These are phyloP conservation scores for Chlorella variabilis DNA, from an alignment of 163 green algal genomes.

Conservation along the genomic window DNA sequence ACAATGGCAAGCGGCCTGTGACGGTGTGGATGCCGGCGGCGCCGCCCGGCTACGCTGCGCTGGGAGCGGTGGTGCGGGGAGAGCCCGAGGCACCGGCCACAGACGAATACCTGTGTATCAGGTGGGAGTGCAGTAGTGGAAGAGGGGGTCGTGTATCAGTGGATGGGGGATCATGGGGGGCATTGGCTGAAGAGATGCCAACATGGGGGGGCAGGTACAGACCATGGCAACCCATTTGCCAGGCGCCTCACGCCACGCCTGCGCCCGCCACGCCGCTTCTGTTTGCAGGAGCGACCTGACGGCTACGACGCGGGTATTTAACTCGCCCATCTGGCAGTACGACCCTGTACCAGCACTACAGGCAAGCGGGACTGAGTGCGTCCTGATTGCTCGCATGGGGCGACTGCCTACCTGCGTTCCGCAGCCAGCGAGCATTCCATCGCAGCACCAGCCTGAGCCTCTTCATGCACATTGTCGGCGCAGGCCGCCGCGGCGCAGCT, in stretches of 20 bases:
- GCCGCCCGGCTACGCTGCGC: constrained; percentile 70
- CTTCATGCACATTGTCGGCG: background rate
- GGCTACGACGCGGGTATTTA: constrained; percentile 39
- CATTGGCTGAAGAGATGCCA: too few species aligned
- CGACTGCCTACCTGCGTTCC: too few species aligned
- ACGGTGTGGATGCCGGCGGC: constrained; percentile 83
- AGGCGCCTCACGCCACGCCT: too few species aligned
- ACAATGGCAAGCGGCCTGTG: constrained; percentile 59
- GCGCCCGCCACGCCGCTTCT: too few species aligned
- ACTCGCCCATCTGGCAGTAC: constrained; percentile 68
- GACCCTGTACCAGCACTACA: constrained; percentile 34
- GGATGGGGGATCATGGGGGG: too few species aligned
- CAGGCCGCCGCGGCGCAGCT: background rate
- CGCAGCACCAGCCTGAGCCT: background rate
- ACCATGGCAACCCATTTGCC: too few species aligned
- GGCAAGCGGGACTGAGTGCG: too few species aligned
- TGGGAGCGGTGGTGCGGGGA: constrained; percentile 73
- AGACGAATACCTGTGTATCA: constrained; percentile 60
- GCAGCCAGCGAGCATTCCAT: background rate
- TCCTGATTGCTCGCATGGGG: too few species aligned
- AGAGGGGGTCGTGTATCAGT: background rate
- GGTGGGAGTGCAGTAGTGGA: background rate
- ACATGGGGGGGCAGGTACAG: too few species aligned
- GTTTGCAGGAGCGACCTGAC: constrained; percentile 60
- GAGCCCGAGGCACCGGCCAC: constrained; percentile 59